Base-by-base conservation (phyloP, 306 rosid genomes). In the Medicago arabica region DNA sequence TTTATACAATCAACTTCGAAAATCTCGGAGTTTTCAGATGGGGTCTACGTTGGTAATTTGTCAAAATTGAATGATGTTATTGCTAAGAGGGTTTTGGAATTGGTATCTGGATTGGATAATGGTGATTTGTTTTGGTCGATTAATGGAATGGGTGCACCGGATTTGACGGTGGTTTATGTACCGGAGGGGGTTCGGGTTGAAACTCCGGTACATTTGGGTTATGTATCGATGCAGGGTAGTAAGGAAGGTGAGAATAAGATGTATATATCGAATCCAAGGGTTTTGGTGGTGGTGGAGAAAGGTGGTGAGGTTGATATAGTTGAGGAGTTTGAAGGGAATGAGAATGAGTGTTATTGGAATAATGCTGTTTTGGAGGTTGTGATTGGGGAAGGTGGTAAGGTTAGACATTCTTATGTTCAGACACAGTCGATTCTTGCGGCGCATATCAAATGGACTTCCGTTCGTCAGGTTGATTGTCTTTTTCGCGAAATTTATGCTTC, bases 61-160 rank as follows among this genome's bases (percentile, higher is more conserved):
- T 61, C 13, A 19, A 61, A 61, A 31, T 34, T 61, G 67, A 15
- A n/a, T 61, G 11, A 12, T 61, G 0, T 0, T 7, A 23, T 88
- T 14, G 36, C 23, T 74, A 79, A 84, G 7, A 78, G 84, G 74
- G 90, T 95, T 1, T 83, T 81, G 57, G 86, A 92, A 19, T 69
- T 72, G 36, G 17, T 86, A 15, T 36, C 53, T 43, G 40, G 67
- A 8, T 77, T 70, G 67, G 63, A 71, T 65, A 58, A 25, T 7
- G 88, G 90, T 16, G 99, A 95, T 85, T 81, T 95, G 84, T 95
- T 95, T 80, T 92, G 96, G 97, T 88, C 97, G 15, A 89, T 95
- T 76, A 95, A 95, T 62, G 99, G 99, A 6, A 59, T 95, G 6
- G 99, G 89, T 19, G 93, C 97, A 8, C 96, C 99, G 28, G 97